These are phyloP conservation scores for Candida sonorensis DNA, from an alignment of 805 yeast genomes.

Conservation along the genomic window DNA sequence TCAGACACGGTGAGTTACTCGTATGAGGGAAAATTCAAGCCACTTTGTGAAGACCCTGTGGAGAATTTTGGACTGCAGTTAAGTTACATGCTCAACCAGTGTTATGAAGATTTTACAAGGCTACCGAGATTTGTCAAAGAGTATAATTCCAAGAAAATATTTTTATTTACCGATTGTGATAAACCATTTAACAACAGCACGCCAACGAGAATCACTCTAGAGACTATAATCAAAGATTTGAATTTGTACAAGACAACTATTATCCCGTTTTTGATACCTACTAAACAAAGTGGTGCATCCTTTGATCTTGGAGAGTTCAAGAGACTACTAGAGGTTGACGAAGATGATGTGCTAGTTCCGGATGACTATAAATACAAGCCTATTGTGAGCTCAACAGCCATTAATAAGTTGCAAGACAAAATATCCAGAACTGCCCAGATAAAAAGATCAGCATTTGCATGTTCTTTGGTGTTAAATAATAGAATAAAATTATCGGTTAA, in stretches of 20 bases:
- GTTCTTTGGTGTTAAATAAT: slow-evolving; percentile 52
- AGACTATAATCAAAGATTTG: slow-evolving; percentile 54
- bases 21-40: slow-evolving; percentile 23
- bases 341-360: slow-evolving; percentile 4
- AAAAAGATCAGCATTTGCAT: slow-evolving; percentile 53
- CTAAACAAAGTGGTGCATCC: slow-evolving; percentile 13
- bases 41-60: slow-evolving; percentile 13
- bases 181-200: slow-evolving; percentile 46
- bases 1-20: slow-evolving; percentile 6
- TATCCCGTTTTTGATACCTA: slow-evolving; percentile 55
- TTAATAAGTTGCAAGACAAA: slow-evolving; percentile 36
- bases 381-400: slow-evolving; percentile 33
- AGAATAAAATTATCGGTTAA: slow-evolving; percentile 60
- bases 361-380: slow-evolving; percentile 21
- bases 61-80: slow-evolving; percentile 28
- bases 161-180: slow-evolving; percentile 73
- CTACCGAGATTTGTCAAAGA: slow-evolving; percentile 32
- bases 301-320: slow-evolving; percentile 45
- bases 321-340: slow-evolving; percentile 10
- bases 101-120: slow-evolving; percentile 49
- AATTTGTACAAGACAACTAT: slow-evolving; percentile 47
- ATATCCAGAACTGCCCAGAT: slow-evolving; percentile 56
- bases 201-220: slow-evolving; percentile 38
- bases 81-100: slow-evolving; percentile 38
- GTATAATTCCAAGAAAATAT: slow-evolving; percentile 52